Base-by-base conservation (phyloP, 129 eudicot genomes). In the Apium graveolens region DNA sequence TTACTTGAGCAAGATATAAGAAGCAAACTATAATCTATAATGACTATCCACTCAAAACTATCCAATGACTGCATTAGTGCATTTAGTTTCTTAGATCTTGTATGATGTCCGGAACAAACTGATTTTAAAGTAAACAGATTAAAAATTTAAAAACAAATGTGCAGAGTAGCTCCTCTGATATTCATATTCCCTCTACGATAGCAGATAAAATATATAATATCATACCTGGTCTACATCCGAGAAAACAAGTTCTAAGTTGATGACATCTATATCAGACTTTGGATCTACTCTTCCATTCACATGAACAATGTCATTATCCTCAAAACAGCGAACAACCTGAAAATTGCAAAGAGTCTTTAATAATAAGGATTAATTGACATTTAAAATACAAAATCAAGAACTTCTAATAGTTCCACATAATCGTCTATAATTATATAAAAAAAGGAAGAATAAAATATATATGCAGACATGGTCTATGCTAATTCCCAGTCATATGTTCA, bases 311-410 rank as follows among this genome's bases (percentile, higher is more conserved):
- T 95, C 99, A 80, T 95, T 87, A 80, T 95, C 99, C 84, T 95
- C 97, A 80, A 95, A 95, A 92, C 99, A 95, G 32, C 99, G 97
- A 24, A 95, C 99, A 80, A 95, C 99, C 99, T 95, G 82, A 85
- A 81, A 73, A 72, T 5, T 8, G 65, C 20, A 60, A 9, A 60
- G 68, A 57, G 29, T 57, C 31, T 57, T 53, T 2, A 20, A 21
- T 9, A 60, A 60, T 60, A n/a, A 60, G 29, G 32, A 60, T 18
- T 60, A 16, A 16, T 60, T 60, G 65, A 24, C 14, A 10, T 26
- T 60, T 5, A 10, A 26, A 60, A 9, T 60, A n/a, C 29, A 60
- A 60, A n/a, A n/a, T 26, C 2, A 60, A 60, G 16, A 60, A 60
- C 68, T 55, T 55, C 11, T 57, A 24, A 57, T 55, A 57, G 14